Evolutionary conservation across 2,329 filamentous ascomycete genomes (phyloP), one percentile per base, ranked within the genome.

Genomic region (Hypoxylon sp.): DNA sequence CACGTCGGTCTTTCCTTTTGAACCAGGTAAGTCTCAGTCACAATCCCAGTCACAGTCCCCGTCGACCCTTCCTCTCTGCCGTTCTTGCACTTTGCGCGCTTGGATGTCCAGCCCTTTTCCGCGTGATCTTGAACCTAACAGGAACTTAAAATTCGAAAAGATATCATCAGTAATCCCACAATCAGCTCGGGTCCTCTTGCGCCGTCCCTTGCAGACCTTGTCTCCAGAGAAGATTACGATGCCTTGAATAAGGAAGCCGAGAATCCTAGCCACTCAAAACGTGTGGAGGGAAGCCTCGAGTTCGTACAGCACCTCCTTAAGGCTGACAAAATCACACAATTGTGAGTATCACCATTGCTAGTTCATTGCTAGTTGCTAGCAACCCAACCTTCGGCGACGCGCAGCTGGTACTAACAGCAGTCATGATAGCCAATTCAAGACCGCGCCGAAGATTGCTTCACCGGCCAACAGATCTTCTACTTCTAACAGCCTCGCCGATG

Each of bases 1-100:
- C 77, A 92, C 91, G 54, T 94, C 92, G 2, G 91, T 95, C 54
- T 86, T 93, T 58, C 92, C 93, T 2, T 93, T 95, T 79, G 89
- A 92, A 78, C 88, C 92, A 72, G 90, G 93, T 94, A 81, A 71
- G 84, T 27, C 25, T 5, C 25, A 27, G 20, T 76, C 22, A 14
- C 11, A 42, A 35, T 56, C 72, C 48, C 25, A 49, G 14, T 54
- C 8, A 30, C 46, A 31, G 31, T 48, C 59, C 44, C 64, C 61
- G 55, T 44, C 42, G 56, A 37, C 64, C 60, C 60, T 76, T 66
- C 74, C 59, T 33, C 66, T 51, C 31, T n/a, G 14, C 17, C n/a
- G 35, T 30, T 33, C 14, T n/a, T 51, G n/a, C 37, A 58, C 33
- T 49, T 42, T 64, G 27, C 25, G 42, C 22, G 25, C 25, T 30